phyloP scores from a whole-genome alignment of 192 early-diverging fungal species.

The Geranomyces variabilis region DNA sequence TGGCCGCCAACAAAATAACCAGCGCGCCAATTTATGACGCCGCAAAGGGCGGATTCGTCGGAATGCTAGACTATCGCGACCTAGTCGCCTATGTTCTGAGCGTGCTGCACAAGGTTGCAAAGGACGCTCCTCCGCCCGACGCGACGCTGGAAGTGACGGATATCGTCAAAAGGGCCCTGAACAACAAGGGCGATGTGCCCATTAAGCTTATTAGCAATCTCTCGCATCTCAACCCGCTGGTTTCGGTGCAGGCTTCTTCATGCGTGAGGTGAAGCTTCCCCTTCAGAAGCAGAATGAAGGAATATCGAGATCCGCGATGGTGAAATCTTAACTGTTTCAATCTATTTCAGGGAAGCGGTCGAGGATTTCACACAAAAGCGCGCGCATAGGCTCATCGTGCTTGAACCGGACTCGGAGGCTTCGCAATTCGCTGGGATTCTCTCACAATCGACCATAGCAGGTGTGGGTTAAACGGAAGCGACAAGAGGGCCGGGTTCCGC shows the following conservation, averaged over 20 bases:
- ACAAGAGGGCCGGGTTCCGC: too few relatives aligned
- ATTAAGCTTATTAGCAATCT: constrained; percentile 53
- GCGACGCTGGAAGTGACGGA: constrained; percentile 51
- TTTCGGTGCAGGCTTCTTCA: constrained; percentile 32
- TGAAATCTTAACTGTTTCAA: not conserved
- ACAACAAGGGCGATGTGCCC: constrained; percentile 43
- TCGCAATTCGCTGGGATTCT: constrained; percentile 51
- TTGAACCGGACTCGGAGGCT: constrained; percentile 32
- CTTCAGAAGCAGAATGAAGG: not conserved
- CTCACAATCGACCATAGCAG: constrained; percentile 43
- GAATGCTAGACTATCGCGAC: constrained; percentile 60
- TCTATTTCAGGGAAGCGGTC: constrained; percentile 19
- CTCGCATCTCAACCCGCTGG: constrained; percentile 50
- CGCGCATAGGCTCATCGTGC: constrained; percentile 51
- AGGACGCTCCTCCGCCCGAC: constrained; percentile 27
- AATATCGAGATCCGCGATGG: constrained; percentile 1
- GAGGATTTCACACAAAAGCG: constrained; percentile 37
- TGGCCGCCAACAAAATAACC: constrained; percentile 51
- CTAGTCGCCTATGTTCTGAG: constrained; percentile 52
- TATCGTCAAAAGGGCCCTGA: constrained; percentile 48
- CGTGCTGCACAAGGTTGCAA: constrained; percentile 52
- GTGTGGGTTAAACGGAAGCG: not conserved
- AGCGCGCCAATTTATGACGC: constrained; percentile 54
- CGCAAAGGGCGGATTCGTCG: constrained; percentile 46
- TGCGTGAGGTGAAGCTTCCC: not conserved